Evolutionary conservation across 352 stramenopile species (phyloP).

Genomic region (Phytophthora capsici): DNA sequence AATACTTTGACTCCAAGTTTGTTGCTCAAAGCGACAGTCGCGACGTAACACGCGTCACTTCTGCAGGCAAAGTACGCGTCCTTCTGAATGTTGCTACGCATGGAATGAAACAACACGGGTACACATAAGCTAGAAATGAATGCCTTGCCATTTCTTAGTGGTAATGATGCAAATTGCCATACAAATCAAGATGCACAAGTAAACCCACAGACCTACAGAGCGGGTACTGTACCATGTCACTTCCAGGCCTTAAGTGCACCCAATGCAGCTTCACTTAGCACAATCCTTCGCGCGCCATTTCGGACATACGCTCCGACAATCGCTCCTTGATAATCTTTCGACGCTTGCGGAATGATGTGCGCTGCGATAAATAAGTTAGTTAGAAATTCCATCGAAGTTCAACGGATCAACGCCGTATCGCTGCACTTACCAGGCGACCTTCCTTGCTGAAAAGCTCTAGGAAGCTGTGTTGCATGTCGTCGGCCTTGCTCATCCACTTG

Average conservation of each 20-base stretch:
- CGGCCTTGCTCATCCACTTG: conserved; percentile 79
- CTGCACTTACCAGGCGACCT: conserved; percentile 63
- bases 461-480: conserved; percentile 83
- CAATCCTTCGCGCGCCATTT: conserved; percentile 79
- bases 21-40: conserved; percentile 71
- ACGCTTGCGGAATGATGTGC: conserved; percentile 78
- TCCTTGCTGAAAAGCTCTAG: conserved; percentile 83
- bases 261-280: conserved; percentile 46
- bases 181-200: conserved; percentile 32
- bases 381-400: background rate
- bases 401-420: background rate
- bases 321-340: conserved; percentile 86
- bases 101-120: conserved; percentile 65
- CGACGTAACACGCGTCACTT: conserved; percentile 72
- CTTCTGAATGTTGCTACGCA: conserved; percentile 68
- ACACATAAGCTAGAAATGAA: conserved; percentile 25
- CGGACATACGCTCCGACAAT: conserved; percentile 70
- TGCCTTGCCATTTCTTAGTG: conserved; percentile 33
- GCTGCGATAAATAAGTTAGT: conserved; percentile 35
- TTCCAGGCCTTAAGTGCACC: background rate
- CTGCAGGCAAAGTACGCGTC: conserved; percentile 57
- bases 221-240: too few relatives aligned
- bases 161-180: conserved; percentile 36
- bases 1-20: conserved; percentile 91
- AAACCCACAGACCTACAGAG: conserved; percentile 20